These are phyloP conservation scores for Chaetomiaceae sp. DNA, from an alignment of 2,329 filamentous ascomycete genomes.

Conservation along the genomic window DNA sequence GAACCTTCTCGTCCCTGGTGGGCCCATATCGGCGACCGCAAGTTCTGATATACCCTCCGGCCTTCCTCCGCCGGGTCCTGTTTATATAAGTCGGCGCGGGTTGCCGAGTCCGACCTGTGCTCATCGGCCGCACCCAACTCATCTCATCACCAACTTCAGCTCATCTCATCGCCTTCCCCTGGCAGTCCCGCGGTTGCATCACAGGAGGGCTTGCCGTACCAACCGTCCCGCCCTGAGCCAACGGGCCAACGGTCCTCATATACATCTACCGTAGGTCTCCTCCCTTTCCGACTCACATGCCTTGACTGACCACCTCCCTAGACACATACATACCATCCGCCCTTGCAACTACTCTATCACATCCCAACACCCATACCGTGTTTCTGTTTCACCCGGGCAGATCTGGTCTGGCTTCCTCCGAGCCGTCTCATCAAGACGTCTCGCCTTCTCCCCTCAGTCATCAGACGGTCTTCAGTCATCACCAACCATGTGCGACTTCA, in stretches of 20 bases:
- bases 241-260: neutral
- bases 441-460: neutral
- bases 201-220: slow-evolving; percentile 12
- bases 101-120: slow-evolving; percentile 6
- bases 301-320: too few species aligned
- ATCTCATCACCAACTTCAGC: slow-evolving; percentile 15
- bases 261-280: slow-evolving; percentile 13
- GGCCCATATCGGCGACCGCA: slow-evolving; percentile 14
- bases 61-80: slow-evolving; percentile 4
- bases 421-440: too few species aligned
- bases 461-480: neutral
- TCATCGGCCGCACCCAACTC: slow-evolving; percentile 3
- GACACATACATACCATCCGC: neutral
- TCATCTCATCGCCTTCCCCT: slow-evolving; percentile 5
- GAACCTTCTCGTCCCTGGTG: slow-evolving; percentile 8
- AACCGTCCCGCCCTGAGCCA: slow-evolving; percentile 1
- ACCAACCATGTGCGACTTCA: slow-evolving; percentile 59
- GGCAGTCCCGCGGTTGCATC: slow-evolving; percentile 19
- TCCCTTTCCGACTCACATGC: neutral
- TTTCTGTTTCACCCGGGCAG: too few species aligned
- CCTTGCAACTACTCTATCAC: neutral
- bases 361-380: neutral
- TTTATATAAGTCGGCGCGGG: slow-evolving; percentile 22
- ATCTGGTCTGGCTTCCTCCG: too few species aligned
- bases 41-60: slow-evolving; percentile 24